These are phyloP conservation scores for Arthroderma sp. DNA, from an alignment of 2,329 filamentous ascomycete genomes.

Conservation along the genomic window DNA sequence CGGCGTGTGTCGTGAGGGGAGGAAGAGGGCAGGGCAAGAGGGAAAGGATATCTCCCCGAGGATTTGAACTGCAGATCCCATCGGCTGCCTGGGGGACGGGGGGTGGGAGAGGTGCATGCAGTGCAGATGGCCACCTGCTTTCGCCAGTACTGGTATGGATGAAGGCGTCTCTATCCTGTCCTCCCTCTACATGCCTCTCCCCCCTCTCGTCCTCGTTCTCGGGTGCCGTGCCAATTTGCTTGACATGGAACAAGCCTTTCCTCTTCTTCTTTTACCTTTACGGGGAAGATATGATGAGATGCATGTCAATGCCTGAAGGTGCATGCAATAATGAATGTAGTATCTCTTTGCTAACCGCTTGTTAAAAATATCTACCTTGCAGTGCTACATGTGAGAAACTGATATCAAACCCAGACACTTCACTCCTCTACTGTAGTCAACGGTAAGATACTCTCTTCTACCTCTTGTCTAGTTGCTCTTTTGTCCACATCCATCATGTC, in stretches of 20 bases:
- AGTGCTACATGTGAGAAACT: slow-evolving; percentile 56
- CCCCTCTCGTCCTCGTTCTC: background rate
- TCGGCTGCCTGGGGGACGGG: background rate
- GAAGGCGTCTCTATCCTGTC: slow-evolving; percentile 1
- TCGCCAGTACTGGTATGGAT: slow-evolving; percentile 13
- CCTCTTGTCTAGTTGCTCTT: background rate
- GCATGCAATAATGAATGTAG: background rate
- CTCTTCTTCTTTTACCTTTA: background rate
- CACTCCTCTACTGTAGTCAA: slow-evolving; percentile 53
- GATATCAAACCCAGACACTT: slow-evolving; percentile 49
- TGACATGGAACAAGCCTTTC: slow-evolving; percentile 3
- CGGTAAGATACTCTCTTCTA: slow-evolving; percentile 32
- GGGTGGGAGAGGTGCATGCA: background rate
- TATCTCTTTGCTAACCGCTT: background rate
- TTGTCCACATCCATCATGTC: background rate
- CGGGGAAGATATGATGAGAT: background rate
- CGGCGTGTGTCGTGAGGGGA: background rate
- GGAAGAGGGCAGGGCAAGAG: background rate
- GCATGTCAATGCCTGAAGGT: background rate
- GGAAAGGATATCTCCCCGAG: background rate
- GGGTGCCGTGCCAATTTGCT: background rate
- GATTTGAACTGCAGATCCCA: background rate
- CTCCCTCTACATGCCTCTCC: background rate
- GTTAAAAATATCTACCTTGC: slow-evolving; percentile 7
- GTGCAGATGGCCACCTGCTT: slow-evolving; percentile 11